Evolutionary conservation across 148 eudicot genomes (phyloP).

Genomic region (Vaccinium macrocarpon): DNA sequence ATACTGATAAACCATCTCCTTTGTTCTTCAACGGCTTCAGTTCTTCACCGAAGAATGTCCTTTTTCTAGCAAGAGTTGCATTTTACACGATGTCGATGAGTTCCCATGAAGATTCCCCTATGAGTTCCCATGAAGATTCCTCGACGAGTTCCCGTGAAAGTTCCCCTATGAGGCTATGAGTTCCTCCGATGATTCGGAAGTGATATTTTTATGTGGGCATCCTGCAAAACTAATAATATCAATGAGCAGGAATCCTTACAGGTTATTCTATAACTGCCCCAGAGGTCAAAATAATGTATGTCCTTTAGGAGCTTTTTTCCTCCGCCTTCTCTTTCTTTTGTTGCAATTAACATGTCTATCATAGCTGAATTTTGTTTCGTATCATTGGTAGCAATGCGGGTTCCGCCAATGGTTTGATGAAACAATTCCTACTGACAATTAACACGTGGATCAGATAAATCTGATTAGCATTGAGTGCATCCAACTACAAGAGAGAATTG

Average conservation of each 20-base stretch:
- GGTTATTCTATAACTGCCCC: slow-evolving; percentile 4
- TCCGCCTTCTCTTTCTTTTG: neutral
- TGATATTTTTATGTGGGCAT: neutral
- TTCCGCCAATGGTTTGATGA: slow-evolving; percentile 1
- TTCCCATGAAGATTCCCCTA: neutral
- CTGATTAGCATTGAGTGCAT: neutral
- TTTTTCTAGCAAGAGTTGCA: neutral
- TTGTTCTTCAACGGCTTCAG: neutral
- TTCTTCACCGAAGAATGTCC: neutral
- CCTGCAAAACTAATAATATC: neutral
- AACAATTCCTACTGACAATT: neutral
- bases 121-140: neutral
- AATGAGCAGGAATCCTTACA: neutral
- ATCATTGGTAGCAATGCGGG: slow-evolving; percentile 2
- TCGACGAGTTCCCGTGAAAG: neutral
- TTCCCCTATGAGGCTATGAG: neutral
- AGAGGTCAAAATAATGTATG: neutral
- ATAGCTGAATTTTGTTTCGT: neutral
- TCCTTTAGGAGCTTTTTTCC: neutral
- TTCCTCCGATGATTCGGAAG: neutral
- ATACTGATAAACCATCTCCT: neutral
- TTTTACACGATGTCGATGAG: neutral
- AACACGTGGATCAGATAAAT: neutral
- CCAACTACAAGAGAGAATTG: neutral
- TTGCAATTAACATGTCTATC: neutral